Evolutionary conservation across 2,329 filamentous ascomycete species (phyloP).

Genomic region (Colletotrichum spaethianum): DNA sequence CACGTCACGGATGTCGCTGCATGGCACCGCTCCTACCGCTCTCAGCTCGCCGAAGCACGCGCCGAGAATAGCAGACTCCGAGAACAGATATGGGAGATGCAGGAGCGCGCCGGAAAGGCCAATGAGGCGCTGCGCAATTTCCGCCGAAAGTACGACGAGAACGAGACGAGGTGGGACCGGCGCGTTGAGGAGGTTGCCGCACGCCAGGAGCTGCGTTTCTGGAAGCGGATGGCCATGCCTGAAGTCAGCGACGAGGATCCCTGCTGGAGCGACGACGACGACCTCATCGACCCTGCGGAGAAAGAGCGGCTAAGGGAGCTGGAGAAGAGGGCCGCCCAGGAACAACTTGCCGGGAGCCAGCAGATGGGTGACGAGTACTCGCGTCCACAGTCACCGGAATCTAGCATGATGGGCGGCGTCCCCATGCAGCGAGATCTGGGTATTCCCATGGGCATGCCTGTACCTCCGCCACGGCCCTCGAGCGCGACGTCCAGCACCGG

Average conservation of each 20-base stretch:
- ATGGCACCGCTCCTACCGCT: conserved; percentile 77
- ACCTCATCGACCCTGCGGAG: conserved; percentile 73
- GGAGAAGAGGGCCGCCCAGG: conserved; percentile 60
- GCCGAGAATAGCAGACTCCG: conserved; percentile 74
- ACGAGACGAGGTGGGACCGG: conserved; percentile 67
- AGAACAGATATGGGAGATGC: conserved; percentile 78
- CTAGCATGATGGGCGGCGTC: conserved; percentile 55
- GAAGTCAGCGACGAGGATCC: conserved; percentile 71
- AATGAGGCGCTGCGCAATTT: conserved; percentile 72
- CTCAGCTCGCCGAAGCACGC: conserved; percentile 75
- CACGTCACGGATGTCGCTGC: conserved; percentile 73
- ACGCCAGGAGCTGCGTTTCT: conserved; percentile 74
- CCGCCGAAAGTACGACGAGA: conserved; percentile 69
- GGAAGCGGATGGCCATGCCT: conserved; percentile 77
- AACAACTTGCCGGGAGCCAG: conserved; percentile 53
- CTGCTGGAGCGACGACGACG: conserved; percentile 76
- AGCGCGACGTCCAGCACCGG: conserved; percentile 61
- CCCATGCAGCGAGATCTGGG: conserved; percentile 58
- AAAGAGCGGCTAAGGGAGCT: conserved; percentile 69
- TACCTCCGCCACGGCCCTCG: conserved; percentile 56
- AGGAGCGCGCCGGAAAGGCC: conserved; percentile 70
- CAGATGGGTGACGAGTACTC: conserved; percentile 52
- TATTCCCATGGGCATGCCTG: conserved; percentile 47
- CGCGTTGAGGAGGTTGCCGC: conserved; percentile 66
- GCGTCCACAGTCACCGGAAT: conserved; percentile 45